Evolutionary conservation across 441 rosid genomes (phyloP).

Genomic region (Kokia cookei): DNA sequence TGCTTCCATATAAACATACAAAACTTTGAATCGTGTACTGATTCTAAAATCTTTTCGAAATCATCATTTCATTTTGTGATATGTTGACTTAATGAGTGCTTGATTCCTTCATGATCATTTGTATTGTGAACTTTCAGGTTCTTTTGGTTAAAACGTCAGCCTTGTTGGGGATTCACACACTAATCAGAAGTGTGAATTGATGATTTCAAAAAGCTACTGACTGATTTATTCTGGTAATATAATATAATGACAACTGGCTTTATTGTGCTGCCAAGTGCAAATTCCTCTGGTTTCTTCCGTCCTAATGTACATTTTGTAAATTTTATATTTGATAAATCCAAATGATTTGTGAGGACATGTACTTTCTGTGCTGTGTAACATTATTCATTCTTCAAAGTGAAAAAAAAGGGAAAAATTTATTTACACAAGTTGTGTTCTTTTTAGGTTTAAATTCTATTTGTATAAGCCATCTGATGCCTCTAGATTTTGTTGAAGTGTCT

Average conservation of each 20-base stretch:
- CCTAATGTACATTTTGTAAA: conserved; percentile 71
- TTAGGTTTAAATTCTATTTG: neutral
- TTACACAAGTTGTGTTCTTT: neutral
- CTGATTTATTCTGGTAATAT: conserved; percentile 35
- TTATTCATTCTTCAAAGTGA: conserved; percentile 28
- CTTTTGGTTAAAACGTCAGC: conserved; percentile 20
- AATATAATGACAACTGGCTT: conserved; percentile 10
- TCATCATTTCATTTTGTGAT: conserved; percentile 11
- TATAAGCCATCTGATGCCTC: neutral
- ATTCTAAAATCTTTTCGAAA: neutral
- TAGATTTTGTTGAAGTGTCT: neutral
- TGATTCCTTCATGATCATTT: neutral
- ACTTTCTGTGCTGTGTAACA: conserved; percentile 37
- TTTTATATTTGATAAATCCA: conserved; percentile 40
- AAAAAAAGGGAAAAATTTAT: conserved; percentile 4
- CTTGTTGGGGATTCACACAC: conserved; percentile 28
- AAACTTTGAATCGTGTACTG: neutral
- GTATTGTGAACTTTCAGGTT: neutral
- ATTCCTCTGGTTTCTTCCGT: conserved; percentile 14
- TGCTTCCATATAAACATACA: neutral
- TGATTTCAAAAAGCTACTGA: conserved; percentile 35
- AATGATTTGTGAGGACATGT: conserved; percentile 51
- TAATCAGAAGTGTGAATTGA: conserved; percentile 27
- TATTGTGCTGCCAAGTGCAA: conserved; percentile 14
- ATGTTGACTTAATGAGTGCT: conserved; percentile 42